phyloP scores from a whole-genome alignment of 345 rosid species.

The Euphorbia lathyris region DNA sequence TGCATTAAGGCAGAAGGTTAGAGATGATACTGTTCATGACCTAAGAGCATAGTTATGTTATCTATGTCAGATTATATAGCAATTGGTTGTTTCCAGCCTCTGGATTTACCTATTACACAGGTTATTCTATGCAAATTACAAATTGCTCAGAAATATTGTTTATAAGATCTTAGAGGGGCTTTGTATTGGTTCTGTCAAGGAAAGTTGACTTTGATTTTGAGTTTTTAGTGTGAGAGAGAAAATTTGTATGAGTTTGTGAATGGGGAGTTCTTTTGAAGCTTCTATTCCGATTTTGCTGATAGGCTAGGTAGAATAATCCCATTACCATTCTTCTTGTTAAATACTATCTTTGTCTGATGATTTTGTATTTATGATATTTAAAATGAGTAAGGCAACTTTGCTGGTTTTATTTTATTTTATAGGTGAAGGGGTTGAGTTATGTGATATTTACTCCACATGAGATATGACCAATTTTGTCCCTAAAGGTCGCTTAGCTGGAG shows the following conservation, averaged over 20 bases:
- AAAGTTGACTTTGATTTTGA: not conserved
- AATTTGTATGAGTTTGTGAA: not conserved
- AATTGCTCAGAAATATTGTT: not conserved
- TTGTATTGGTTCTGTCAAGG: not conserved
- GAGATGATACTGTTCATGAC: not conserved
- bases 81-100: not conserved
- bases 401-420: not conserved
- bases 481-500: not conserved
- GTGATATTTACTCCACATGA: not conserved
- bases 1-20: not conserved
- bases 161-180: not conserved
- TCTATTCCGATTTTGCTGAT: not conserved
- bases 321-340: not conserved
- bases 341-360: not conserved
- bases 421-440: not conserved
- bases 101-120: not conserved
- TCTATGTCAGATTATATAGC: not conserved
- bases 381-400: not conserved
- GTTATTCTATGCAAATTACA: slow-evolving; percentile 2
- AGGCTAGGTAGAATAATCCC: not conserved
- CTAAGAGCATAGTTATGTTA: not conserved
- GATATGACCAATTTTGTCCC: not conserved
- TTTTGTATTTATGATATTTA: not conserved
- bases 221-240: not conserved
- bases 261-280: not conserved